Percentiles rank a stretch among this genome's conserved stretches.
Evolutionary conservation across 495 filamentous ascomycete species (phyloP).

Genomic region (Podospora australis): DNA sequence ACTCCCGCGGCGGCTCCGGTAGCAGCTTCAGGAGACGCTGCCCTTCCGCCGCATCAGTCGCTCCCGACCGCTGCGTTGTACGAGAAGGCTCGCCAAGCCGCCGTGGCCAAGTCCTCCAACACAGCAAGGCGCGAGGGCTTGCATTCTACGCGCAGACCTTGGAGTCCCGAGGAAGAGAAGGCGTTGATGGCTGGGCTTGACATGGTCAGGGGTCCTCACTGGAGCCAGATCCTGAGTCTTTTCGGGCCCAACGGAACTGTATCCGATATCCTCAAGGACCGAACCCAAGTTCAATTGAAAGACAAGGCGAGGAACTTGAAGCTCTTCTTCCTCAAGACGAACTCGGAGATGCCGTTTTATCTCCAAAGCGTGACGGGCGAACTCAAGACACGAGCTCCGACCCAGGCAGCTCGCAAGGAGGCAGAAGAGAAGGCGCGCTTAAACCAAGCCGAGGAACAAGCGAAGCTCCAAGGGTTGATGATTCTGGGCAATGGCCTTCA

Average conservation of each 20-base stretch:
- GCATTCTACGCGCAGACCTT: slow-evolving; percentile 80
- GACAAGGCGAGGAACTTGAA: slow-evolving; percentile 95
- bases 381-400: slow-evolving; percentile 83
- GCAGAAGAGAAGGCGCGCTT: slow-evolving; percentile 64
- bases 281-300: slow-evolving; percentile 92
- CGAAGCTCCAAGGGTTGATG: slow-evolving; percentile 66
- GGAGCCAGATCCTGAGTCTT: slow-evolving; percentile 88
- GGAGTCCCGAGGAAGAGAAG: slow-evolving; percentile 86
- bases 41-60: slow-evolving; percentile 60
- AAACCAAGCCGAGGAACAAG: slow-evolving; percentile 63
- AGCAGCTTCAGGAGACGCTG: slow-evolving; percentile 8
- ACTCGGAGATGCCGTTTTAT: slow-evolving; percentile 88
- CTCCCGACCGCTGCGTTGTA: slow-evolving; percentile 74
- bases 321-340: slow-evolving; percentile 89
- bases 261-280: slow-evolving; percentile 80
- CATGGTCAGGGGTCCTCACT: slow-evolving; percentile 87
- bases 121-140: slow-evolving; percentile 66
- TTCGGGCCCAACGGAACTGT: slow-evolving; percentile 79
- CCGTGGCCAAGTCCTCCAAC: slow-evolving; percentile 70
- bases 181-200: slow-evolving; percentile 89
- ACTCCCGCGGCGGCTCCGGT: background rate
- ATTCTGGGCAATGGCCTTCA: slow-evolving; percentile 35
- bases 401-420: slow-evolving; percentile 73
- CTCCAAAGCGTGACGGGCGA: slow-evolving; percentile 89
- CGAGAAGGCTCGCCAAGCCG: slow-evolving; percentile 74